Conservation (phyloP, 2,329 filamentous ascomycete species). For the Claviceps sp. region DNA sequence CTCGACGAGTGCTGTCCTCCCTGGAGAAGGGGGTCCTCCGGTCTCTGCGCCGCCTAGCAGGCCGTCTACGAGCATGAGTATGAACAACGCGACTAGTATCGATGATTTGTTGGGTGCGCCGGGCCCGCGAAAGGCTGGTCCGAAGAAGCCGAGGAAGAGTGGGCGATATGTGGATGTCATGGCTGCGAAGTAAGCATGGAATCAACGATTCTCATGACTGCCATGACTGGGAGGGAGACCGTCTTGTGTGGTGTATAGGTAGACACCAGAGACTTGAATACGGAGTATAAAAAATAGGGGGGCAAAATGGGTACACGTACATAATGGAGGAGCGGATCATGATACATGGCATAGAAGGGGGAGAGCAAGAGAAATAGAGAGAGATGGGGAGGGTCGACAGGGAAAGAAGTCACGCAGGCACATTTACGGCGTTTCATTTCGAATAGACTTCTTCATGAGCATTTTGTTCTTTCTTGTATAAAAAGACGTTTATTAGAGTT, state of each 20-base stretch:
- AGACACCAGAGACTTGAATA: not conserved
- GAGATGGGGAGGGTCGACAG: not conserved
- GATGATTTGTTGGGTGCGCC: constrained; percentile 79
- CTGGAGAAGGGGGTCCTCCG: constrained; percentile 21
- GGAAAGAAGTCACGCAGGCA: not conserved
- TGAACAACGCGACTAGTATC: constrained; percentile 88
- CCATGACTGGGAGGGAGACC: not conserved
- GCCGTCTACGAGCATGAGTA: constrained; percentile 70
- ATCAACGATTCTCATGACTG: not conserved
- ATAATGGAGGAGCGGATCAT: not conserved
- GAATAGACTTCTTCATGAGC: not conserved
- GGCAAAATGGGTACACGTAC: not conserved
- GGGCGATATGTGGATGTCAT: constrained; percentile 94
- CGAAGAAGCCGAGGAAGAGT: constrained; percentile 64
- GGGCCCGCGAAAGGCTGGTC: constrained; percentile 50
- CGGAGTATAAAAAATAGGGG: not conserved
- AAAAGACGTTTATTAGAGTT: too few species aligned
- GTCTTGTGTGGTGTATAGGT: not conserved
- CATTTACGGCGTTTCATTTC: constrained; percentile 1
- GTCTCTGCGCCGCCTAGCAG: constrained; percentile 45
- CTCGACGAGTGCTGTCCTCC: constrained; percentile 28
- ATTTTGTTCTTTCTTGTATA: too few species aligned
- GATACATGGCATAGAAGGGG: not conserved
- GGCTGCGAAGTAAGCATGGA: constrained; percentile 41
- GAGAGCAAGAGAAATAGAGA: not conserved